phyloP scores from a whole-genome alignment of 176 grass and related monocot species.

The Phragmites australis region DNA sequence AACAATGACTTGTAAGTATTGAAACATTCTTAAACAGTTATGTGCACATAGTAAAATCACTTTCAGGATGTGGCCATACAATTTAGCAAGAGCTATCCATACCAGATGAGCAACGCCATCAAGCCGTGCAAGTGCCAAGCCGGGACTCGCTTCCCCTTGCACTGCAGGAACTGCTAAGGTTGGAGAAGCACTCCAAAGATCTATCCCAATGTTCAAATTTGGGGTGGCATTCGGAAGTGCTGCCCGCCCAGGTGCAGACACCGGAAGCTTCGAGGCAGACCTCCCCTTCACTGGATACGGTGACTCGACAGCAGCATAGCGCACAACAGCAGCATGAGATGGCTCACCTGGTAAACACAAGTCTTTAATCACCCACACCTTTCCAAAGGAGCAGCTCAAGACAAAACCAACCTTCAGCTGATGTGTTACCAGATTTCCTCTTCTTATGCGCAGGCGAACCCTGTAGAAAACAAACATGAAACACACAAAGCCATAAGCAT shows the following conservation, averaged over 20 bases:
- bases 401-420: constrained; percentile 50
- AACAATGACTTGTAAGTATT: neutral
- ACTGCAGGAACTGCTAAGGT: constrained; percentile 51
- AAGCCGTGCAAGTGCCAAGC: constrained; percentile 33
- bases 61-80: neutral
- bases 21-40: neutral
- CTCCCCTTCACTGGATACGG: constrained; percentile 53
- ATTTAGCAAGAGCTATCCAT: neutral
- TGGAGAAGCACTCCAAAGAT: constrained; percentile 75
- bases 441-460: constrained; percentile 70
- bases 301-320: constrained; percentile 45
- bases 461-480: constrained; percentile 50
- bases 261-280: constrained; percentile 85
- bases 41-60: neutral
- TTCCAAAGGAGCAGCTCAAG: neutral
- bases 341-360: constrained; percentile 54
- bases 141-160: constrained; percentile 45
- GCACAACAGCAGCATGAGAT: constrained; percentile 48
- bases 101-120: constrained; percentile 33
- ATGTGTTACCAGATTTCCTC: constrained; percentile 71
- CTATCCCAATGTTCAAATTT: constrained; percentile 83
- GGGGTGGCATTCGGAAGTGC: constrained; percentile 59
- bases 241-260: constrained; percentile 84
- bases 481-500: constrained; percentile 37
- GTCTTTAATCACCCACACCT: neutral